Evolutionary conservation across 2,329 filamentous ascomycete species (phyloP).

Genomic region (Aspergillus chevalieri): DNA sequence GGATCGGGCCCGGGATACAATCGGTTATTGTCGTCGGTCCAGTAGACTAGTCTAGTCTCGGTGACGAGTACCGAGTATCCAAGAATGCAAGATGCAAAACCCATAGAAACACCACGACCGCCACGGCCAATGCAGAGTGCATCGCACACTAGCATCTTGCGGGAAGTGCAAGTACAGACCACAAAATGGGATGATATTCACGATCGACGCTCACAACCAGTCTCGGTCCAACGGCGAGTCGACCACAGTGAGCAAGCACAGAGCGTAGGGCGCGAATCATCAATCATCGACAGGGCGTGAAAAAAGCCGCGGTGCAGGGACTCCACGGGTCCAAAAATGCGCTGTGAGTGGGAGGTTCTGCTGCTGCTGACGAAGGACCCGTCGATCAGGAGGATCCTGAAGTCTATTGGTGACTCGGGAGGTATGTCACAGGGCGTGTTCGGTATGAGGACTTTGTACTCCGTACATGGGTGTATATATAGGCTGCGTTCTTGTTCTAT

Average conservation of each 20-base stretch:
- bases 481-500: background rate
- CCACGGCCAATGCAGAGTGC: too few relatives aligned
- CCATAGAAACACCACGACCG: too few relatives aligned
- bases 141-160: too few relatives aligned
- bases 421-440: background rate
- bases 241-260: background rate
- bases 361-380: background rate
- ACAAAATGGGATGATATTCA: background rate
- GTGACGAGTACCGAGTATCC: slow-evolving; percentile 2
- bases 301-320: too few relatives aligned
- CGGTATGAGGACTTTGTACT: background rate
- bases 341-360: too few relatives aligned
- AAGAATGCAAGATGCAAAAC: slow-evolving; percentile 11
- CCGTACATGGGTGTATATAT: background rate
- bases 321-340: background rate
- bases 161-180: too few relatives aligned
- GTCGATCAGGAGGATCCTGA: background rate
- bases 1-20: background rate
- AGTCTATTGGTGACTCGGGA: too few relatives aligned
- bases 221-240: background rate
- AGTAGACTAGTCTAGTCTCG: background rate
- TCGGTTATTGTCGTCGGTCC: background rate
- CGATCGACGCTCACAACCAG: background rate
- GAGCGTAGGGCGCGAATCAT: background rate
- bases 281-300: background rate